These are phyloP conservation scores for Aspergillus diversus DNA, from an alignment of 495 filamentous ascomycete species.

Conservation along the genomic window DNA sequence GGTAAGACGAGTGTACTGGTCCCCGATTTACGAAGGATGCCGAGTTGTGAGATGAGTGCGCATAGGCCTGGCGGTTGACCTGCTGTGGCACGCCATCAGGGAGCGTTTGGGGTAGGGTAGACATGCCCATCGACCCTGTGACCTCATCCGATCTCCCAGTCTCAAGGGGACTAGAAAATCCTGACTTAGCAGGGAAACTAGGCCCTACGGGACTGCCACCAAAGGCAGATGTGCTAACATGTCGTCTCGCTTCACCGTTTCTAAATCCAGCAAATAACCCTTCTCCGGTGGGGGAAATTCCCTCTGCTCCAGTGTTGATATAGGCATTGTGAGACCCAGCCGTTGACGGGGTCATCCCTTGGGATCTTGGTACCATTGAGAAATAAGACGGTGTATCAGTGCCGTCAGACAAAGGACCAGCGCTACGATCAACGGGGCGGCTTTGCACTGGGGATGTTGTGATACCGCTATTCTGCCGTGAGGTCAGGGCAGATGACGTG, in stretches of 20 bases:
- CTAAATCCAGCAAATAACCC: conserved; percentile 34
- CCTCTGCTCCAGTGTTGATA: conserved; percentile 36
- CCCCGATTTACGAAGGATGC: conserved; percentile 39
- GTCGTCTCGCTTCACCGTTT: conserved; percentile 35
- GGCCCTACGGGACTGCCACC: conserved; percentile 35
- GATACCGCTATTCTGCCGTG: conserved; percentile 44
- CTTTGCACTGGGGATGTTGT: conserved; percentile 55
- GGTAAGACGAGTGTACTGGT: conserved; percentile 39
- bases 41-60: conserved; percentile 47
- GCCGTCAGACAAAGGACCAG: conserved; percentile 42
- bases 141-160: conserved; percentile 35
- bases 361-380: conserved; percentile 34
- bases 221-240: conserved; percentile 38
- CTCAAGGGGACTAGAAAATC: conserved; percentile 36
- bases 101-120: conserved; percentile 33
- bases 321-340: conserved; percentile 39
- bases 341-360: conserved; percentile 31
- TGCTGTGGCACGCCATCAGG: conserved; percentile 37
- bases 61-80: conserved; percentile 33
- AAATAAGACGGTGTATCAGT: conserved; percentile 47
- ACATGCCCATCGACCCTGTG: conserved; percentile 32
- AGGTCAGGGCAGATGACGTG: conserved; percentile 44
- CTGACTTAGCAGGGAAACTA: conserved; percentile 37
- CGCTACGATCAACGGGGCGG: conserved; percentile 46
- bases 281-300: conserved; percentile 42